phyloP scores from a whole-genome alignment of 371 early-diverging fungal species.

The Zopfochytrium polystomum region DNA sequence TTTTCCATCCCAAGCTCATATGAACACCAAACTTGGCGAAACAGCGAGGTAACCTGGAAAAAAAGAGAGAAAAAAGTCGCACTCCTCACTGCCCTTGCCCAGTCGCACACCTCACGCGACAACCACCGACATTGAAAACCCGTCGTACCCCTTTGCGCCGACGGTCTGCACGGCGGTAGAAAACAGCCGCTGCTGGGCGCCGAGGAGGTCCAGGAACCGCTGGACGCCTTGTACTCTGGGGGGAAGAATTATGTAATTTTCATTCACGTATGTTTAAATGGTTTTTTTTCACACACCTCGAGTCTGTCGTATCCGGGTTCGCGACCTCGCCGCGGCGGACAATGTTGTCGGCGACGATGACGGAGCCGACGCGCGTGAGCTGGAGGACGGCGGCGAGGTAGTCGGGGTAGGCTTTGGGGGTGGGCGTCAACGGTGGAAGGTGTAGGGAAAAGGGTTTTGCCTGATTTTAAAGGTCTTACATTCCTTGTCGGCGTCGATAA shows the following conservation, averaged over 20 bases:
- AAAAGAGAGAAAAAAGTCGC: too few species aligned
- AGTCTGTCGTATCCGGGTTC: neutral
- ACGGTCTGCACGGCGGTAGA: constrained; percentile 2
- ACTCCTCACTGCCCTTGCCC: too few species aligned
- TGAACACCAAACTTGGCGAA: too few species aligned
- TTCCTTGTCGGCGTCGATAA: constrained; percentile 20
- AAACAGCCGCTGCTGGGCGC: neutral
- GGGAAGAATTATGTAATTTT: neutral
- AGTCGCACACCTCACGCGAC: too few species aligned
- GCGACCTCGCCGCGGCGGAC: constrained; percentile 5
- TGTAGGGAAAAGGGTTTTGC: neutral
- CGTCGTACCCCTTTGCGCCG: constrained; percentile 6
- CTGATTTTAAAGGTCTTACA: constrained; percentile 3
- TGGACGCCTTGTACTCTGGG: neutral
- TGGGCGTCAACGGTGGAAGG: neutral
- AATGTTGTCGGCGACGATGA: constrained; percentile 14
- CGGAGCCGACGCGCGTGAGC: neutral
- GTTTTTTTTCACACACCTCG: too few species aligned
- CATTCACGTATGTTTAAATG: neutral
- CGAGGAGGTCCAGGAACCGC: neutral
- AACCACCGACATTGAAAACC: neutral
- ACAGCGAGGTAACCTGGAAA: too few species aligned
- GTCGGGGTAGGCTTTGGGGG: constrained; percentile 3
- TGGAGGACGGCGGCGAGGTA: constrained; percentile 1
- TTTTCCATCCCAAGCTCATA: too few species aligned